Percentiles rank a stretch among this genome's conserved stretches.
These are phyloP conservation scores for Rhynchospora tenuis DNA, from an alignment of 176 grass and related monocot genomes.

Conservation along the genomic window DNA sequence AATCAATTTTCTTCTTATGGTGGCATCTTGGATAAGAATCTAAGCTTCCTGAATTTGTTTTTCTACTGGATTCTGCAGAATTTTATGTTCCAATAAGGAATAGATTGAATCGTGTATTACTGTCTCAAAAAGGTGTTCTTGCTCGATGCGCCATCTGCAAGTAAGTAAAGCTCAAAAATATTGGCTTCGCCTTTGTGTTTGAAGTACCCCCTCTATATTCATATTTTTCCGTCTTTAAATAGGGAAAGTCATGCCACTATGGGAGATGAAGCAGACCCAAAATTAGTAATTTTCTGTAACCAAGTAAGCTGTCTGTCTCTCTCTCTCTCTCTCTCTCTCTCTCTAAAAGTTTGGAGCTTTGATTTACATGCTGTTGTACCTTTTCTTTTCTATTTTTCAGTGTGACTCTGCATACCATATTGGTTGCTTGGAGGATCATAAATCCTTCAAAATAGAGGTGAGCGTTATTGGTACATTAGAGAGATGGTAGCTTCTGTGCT, in stretches of 20 bases:
- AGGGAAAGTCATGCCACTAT: slow-evolving; percentile 34
- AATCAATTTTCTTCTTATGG: neutral
- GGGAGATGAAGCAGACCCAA: slow-evolving; percentile 19
- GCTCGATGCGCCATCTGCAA: slow-evolving; percentile 52
- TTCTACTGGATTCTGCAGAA: slow-evolving; percentile 8
- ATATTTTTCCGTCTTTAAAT: slow-evolving; percentile 33
- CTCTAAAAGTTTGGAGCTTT: too few relatives aligned
- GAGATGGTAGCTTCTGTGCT: neutral
- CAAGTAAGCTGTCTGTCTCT: slow-evolving; percentile 38
- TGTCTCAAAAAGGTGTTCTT: slow-evolving; percentile 34
- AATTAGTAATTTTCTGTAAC: slow-evolving; percentile 66
- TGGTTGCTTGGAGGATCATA: slow-evolving; percentile 42
- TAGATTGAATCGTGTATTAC: slow-evolving; percentile 41
- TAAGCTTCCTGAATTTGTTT: slow-evolving; percentile 15
- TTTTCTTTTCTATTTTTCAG: slow-evolving; percentile 42
- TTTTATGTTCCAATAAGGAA: slow-evolving; percentile 12
- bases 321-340: slow-evolving; percentile 8
- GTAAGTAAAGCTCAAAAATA: slow-evolving; percentile 32
- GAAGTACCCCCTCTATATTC: slow-evolving; percentile 16
- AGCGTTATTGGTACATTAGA: slow-evolving; percentile 10
- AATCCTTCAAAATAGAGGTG: slow-evolving; percentile 19
- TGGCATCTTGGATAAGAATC: neutral
- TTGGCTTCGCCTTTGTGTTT: slow-evolving; percentile 12
- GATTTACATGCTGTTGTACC: neutral
- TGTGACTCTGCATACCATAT: slow-evolving; percentile 67